Percentiles rank a stretch among this genome's conserved stretches.
phyloP scores from a whole-genome alignment of 768 basidiomycete species.

The Suillus subaureus region DNA sequence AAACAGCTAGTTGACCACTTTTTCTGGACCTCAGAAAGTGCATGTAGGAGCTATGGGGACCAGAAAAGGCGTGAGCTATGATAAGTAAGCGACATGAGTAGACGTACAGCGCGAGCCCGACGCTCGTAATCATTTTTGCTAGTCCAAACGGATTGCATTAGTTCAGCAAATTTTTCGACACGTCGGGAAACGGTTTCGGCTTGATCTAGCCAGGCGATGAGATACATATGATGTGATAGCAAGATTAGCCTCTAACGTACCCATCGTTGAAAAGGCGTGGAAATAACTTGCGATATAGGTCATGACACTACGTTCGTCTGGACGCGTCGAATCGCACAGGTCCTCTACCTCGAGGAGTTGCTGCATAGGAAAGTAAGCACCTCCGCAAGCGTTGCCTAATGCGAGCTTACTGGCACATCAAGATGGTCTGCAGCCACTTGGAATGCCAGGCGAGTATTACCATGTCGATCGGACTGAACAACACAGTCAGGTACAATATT shows the following conservation, averaged over 20 bases:
- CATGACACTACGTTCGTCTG: slow-evolving; percentile 97
- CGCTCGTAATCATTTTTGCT: slow-evolving; percentile 92
- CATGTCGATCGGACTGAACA: slow-evolving; percentile 68
- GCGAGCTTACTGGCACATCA: slow-evolving; percentile 77
- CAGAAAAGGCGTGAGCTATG: background rate
- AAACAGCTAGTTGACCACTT: slow-evolving; percentile 71
- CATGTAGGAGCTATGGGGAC: slow-evolving; percentile 56
- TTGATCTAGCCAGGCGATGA: slow-evolving; percentile 61
- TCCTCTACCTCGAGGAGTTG: slow-evolving; percentile 97
- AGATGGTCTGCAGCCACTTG: slow-evolving; percentile 84
- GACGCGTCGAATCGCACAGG: slow-evolving; percentile 81
- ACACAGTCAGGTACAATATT: slow-evolving; percentile 13
- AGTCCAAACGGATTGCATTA: slow-evolving; percentile 91
- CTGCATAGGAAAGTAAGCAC: slow-evolving; percentile 40
- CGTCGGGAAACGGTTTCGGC: slow-evolving; percentile 92
- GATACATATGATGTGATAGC: background rate
- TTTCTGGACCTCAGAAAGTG: slow-evolving; percentile 65
- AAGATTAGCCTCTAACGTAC: slow-evolving; percentile 43
- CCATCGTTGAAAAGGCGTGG: slow-evolving; percentile 97
- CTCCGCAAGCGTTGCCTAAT: background rate
- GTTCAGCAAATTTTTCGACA: slow-evolving; percentile 94
- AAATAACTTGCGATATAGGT: slow-evolving; percentile 98
- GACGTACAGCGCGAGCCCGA: slow-evolving; percentile 68
- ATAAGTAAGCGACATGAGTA: background rate
- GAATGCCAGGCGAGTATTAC: slow-evolving; percentile 88